Base-by-base conservation (phyloP, 2,329 filamentous ascomycete species). In the Penicillium fuscoglaucum region DNA sequence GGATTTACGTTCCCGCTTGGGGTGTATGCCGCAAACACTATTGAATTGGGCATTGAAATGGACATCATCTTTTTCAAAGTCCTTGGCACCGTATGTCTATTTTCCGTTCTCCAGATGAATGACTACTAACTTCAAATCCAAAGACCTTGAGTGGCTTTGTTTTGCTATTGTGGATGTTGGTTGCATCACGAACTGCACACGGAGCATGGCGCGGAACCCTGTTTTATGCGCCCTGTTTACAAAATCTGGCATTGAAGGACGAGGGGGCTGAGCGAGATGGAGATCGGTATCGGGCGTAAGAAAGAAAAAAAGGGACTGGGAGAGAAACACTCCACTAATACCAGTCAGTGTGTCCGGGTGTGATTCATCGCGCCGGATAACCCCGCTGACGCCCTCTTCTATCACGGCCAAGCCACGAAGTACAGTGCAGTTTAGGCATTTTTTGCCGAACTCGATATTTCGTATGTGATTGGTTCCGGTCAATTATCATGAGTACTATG, bases 1-100 rank as follows among this genome's bases (percentile, higher is more conserved):
- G 81, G 81, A 3, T 84, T 85, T 59, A 83, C 79, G 0, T 85
- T 85, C 59, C 83, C 83, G 0, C 65, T 83, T 2, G 83, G 83
- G 4, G 81, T 84, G 0, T 84, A 80, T 57, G 65, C 68, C 12
- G 68, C 67, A 26, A 70, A 67, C 45, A 68, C 67, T 2, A 68
- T 70, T 73, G 79, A 28, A 65, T 78, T 57, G 70, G 82, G 79
- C 0, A 68, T 75, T 24, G 78, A 83, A 58, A 72, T 84, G 47
- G 76, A 81, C 0, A 79, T 79, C 24, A 61, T 71, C 21, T 84
- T 85, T 66, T 85, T 85, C 66, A 75, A 76, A 37, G 74, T 84
- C 0, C 69, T 84, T 15, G 82, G 82, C 6, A 84, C 80, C 17
- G 68, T 74, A 57, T n/a, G 63, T 54, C 7, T n/a, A 1, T 5